A percentile compares a stretch with the other conserved stretches of the same genome.
Evolutionary conservation across 140 eudicot genomes (phyloP).

Genomic region (Anethum foeniculum): DNA sequence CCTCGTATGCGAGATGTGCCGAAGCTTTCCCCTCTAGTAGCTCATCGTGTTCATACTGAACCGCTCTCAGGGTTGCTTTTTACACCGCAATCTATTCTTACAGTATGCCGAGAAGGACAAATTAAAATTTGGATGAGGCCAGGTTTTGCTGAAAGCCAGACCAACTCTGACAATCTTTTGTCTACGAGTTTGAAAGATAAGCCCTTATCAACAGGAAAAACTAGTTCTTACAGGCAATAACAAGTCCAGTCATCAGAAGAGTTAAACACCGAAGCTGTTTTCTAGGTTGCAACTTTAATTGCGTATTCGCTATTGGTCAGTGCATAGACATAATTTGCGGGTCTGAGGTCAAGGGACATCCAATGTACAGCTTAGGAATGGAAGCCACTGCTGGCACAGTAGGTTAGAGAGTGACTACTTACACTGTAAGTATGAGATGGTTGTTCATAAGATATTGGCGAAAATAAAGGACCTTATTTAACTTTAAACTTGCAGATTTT

Average conservation of each 20-base stretch:
- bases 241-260: not conserved
- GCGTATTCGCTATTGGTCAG: constrained; percentile 17
- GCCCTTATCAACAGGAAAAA: constrained; percentile 32
- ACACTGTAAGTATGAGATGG: constrained; percentile 24
- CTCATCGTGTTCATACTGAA: constrained; percentile 80
- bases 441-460: constrained; percentile 33
- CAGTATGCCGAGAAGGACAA: constrained; percentile 84
- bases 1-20: constrained; percentile 96
- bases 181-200: constrained; percentile 49
- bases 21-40: constrained; percentile 79
- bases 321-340: constrained; percentile 12
- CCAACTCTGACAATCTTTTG: constrained; percentile 36
- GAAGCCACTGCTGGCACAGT: constrained; percentile 16
- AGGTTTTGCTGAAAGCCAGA: constrained; percentile 43
- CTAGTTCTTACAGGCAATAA: constrained; percentile 44
- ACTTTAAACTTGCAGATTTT: constrained; percentile 18
- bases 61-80: constrained; percentile 83
- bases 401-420: constrained; percentile 23
- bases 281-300: constrained; percentile 11
- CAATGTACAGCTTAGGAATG: constrained; percentile 22
- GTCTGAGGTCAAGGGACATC: constrained; percentile 31
- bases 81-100: constrained; percentile 64
- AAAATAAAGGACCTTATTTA: constrained; percentile 24
- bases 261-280: constrained; percentile 17
- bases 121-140: constrained; percentile 89